phyloP scores from a whole-genome alignment of 306 rosid genomes.

The Argentina anserina region DNA sequence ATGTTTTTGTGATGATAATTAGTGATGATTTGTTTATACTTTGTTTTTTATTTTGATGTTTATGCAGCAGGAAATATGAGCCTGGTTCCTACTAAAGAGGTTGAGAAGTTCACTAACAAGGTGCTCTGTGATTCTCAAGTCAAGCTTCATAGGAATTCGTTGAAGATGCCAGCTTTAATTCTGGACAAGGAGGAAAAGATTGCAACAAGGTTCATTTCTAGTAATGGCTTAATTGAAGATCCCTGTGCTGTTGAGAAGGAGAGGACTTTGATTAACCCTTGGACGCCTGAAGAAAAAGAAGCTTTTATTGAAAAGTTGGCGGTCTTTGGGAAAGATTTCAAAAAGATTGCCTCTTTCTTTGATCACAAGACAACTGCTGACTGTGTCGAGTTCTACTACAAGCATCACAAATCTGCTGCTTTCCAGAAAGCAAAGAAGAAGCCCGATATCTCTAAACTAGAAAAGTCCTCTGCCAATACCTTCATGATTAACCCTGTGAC shows the following conservation, averaged over 20 bases:
- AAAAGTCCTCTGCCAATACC: conserved; percentile 45
- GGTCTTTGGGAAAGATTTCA: conserved; percentile 70
- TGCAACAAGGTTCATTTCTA: conserved; percentile 55
- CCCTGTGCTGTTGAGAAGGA: conserved; percentile 84
- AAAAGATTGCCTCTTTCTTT: conserved; percentile 73
- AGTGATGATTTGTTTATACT: not conserved
- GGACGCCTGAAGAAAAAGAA: conserved; percentile 69
- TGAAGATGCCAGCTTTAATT: conserved; percentile 90
- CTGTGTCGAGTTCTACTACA: conserved; percentile 92
- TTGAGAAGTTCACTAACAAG: conserved; percentile 51
- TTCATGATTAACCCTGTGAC: conserved; percentile 55
- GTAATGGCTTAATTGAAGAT: conserved; percentile 87
- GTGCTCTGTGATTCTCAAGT: conserved; percentile 63
- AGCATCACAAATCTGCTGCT: conserved; percentile 77
- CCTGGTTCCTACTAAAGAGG: conserved; percentile 53
- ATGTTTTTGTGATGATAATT: not conserved
- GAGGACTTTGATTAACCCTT: conserved; percentile 73
- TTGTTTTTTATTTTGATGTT: not conserved
- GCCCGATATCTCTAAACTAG: conserved; percentile 51
- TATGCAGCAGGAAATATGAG: conserved; percentile 59
- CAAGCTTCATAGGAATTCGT: conserved; percentile 42
- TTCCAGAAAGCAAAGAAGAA: conserved; percentile 64
- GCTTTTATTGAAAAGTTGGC: conserved; percentile 65
- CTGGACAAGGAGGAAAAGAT: conserved; percentile 71
- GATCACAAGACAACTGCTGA: conserved; percentile 93